Evolutionary conservation across 441 rosid species (phyloP).

Genomic region (Mallotus repandus): DNA sequence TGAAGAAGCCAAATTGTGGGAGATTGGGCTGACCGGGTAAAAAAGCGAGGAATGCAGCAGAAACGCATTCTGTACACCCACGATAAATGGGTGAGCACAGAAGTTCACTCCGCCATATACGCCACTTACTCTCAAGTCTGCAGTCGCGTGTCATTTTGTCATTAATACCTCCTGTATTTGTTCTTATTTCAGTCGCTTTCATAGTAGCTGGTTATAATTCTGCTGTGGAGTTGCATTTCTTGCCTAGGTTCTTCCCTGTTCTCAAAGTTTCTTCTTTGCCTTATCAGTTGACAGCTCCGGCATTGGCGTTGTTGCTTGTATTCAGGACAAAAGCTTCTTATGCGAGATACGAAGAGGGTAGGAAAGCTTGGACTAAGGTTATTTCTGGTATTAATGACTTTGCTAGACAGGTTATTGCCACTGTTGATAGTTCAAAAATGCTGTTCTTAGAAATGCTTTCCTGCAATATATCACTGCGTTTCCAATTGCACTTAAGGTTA

Average conservation of each 20-base stretch:
- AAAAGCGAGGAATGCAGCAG: constrained; percentile 80
- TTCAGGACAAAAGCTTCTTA: constrained; percentile 95
- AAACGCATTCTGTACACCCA: constrained; percentile 70
- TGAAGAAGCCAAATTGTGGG: no score
- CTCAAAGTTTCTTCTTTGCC: constrained; percentile 77
- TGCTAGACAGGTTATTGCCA: constrained; percentile 61
- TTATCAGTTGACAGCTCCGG: constrained; percentile 88
- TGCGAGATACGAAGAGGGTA: constrained; percentile 83
- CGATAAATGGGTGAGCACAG: constrained; percentile 77
- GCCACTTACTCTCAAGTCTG: constrained; percentile 68
- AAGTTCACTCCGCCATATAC: constrained; percentile 80
- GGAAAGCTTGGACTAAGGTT: constrained; percentile 78
- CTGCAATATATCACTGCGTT: constrained; percentile 75
- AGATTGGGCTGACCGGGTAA: constrained; percentile 75
- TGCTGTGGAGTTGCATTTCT: constrained; percentile 55
- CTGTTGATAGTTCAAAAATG: constrained; percentile 46
- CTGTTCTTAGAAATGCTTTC: constrained; percentile 49
- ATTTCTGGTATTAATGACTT: constrained; percentile 69
- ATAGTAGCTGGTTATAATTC: constrained; percentile 63
- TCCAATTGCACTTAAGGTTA: constrained; percentile 85
- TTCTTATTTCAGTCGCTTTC: constrained; percentile 64
- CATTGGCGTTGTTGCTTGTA: constrained; percentile 79
- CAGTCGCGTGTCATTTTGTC: constrained; percentile 84
- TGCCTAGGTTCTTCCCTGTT: constrained; percentile 67
- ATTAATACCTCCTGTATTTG: constrained; percentile 71